A percentile compares a stretch with the other conserved stretches of the same genome.
Evolutionary conservation across 2,329 filamentous ascomycete genomes (phyloP).

Genomic region (Neofusicoccum sp.): DNA sequence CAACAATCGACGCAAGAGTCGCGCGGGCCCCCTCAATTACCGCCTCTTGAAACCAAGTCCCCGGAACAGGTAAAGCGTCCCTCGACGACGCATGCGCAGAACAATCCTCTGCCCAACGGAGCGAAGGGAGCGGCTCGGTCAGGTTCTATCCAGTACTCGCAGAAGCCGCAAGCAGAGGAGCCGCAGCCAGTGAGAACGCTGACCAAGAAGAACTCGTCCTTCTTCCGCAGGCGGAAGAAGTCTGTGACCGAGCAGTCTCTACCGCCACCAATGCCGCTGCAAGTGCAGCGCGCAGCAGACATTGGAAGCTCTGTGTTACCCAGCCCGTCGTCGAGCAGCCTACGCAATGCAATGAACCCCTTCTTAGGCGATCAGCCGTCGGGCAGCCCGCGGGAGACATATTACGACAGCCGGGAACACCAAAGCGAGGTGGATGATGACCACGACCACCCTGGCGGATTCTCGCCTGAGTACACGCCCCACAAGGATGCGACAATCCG

Average conservation of each 20-base stretch:
- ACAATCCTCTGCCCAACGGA: conserved; percentile 17
- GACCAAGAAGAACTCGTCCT: conserved; percentile 89
- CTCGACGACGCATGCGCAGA: conserved; percentile 16
- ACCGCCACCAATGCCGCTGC: conserved; percentile 56
- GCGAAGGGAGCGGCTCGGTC: not conserved
- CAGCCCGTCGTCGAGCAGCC: conserved; percentile 66
- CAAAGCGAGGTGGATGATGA: conserved; percentile 26
- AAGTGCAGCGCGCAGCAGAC: conserved; percentile 36
- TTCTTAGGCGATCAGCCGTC: conserved; percentile 55
- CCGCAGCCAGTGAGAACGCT: conserved; percentile 42
- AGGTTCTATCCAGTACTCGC: conserved; percentile 1
- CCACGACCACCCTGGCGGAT: conserved; percentile 53
- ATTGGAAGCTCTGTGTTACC: conserved; percentile 30
- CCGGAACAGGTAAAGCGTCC: conserved; percentile 14
- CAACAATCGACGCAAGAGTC: conserved; percentile 15
- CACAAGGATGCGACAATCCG: conserved; percentile 70
- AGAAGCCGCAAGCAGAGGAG: not conserved
- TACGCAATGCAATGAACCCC: conserved; percentile 83
- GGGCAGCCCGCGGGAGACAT: conserved; percentile 25
- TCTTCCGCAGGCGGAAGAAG: conserved; percentile 92
- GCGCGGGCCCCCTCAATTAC: conserved; percentile 1
- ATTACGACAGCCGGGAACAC: conserved; percentile 31
- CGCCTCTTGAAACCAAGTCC: conserved; percentile 17
- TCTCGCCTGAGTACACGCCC: conserved; percentile 74
- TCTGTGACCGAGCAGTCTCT: conserved; percentile 68